phyloP scores from a whole-genome alignment of 345 rosid species.

The Hirschfeldia incana region DNA sequence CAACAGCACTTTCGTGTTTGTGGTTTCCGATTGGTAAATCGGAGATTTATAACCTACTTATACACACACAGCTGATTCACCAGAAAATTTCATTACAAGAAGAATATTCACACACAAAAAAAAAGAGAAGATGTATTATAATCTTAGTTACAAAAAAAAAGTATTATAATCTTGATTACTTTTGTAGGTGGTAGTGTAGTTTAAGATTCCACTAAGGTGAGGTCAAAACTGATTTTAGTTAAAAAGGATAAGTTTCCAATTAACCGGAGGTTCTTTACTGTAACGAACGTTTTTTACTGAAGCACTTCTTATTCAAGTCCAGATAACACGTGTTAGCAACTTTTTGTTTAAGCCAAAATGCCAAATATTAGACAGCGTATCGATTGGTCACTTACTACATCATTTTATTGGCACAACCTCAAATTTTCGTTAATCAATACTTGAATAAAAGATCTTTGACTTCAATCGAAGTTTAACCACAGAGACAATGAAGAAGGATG shows the following conservation, averaged over 20 bases:
- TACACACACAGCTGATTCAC: constrained; percentile 12
- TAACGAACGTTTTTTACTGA: background rate
- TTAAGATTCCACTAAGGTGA: background rate
- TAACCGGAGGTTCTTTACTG: background rate
- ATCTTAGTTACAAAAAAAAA: too few relatives aligned
- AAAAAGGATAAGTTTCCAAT: background rate
- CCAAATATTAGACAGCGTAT: background rate
- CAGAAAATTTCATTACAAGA: constrained; percentile 30
- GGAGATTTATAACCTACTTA: background rate
- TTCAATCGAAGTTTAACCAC: background rate
- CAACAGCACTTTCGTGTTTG: constrained; percentile 23
- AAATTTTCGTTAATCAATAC: background rate
- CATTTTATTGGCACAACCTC: background rate
- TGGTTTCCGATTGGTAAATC: constrained; percentile 24
- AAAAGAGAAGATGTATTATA: too few relatives aligned
- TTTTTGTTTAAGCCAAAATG: background rate
- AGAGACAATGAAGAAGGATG: background rate
- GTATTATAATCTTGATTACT: background rate
- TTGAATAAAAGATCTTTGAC: background rate
- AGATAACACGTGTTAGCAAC: background rate
- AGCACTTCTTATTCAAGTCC: background rate
- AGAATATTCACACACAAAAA: constrained; percentile 11
- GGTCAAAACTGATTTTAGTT: background rate
- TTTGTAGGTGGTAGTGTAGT: background rate
- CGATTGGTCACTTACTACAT: background rate